Evolutionary conservation across 768 basidiomycete species (phyloP), one percentile per base, ranked within the genome.

Genomic region (Tricholoma terreum): DNA sequence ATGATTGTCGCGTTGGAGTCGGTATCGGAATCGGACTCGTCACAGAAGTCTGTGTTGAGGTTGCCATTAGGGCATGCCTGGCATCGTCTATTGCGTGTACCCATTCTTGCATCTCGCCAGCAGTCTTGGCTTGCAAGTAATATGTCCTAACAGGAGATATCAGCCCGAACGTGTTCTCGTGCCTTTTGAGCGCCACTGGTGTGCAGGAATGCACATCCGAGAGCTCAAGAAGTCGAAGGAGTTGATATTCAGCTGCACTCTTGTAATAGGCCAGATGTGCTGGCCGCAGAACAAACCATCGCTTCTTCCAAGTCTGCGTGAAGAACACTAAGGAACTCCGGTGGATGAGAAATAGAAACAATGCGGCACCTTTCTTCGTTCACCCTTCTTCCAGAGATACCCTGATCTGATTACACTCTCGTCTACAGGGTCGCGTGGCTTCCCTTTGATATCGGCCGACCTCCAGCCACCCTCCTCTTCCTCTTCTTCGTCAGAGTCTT

Each of bases 381-480:
- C 93, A 63, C 96, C 96, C 79, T 98, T 98, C 84, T 99, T 99
- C 85, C 87, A 90, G 52, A 98, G 77, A 76, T 97, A 98, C 1
- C 96, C 97, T 21, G 89, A 84, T 74, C 94, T 96, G 69, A 96
- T 80, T 40, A 91, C 85, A 49, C 79, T 83, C 66, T 88, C 87
- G 56, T 86, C 86, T 11, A 76, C 74, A 3, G 84, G 80, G 56
- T 79, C 77, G 55, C 77, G 79, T 43, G 75, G 70, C 24, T 68
- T 72, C 49, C 69, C 75, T 49, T 73, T 72, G 45, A 72, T 69
- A 63, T 79, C 80, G 31, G 78, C 80, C 33, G 78, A 76, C 67
- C 78, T 81, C 86, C 86, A 89, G 6, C 83, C 89, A 24, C 79
- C 84, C 57, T 80, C 84, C 46, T 80, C 84, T 51, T 82, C 86